Evolutionary conservation across 495 filamentous ascomycete species (phyloP), one percentile per base, ranked within the genome.

Genomic region (Neurospora pannonica): DNA sequence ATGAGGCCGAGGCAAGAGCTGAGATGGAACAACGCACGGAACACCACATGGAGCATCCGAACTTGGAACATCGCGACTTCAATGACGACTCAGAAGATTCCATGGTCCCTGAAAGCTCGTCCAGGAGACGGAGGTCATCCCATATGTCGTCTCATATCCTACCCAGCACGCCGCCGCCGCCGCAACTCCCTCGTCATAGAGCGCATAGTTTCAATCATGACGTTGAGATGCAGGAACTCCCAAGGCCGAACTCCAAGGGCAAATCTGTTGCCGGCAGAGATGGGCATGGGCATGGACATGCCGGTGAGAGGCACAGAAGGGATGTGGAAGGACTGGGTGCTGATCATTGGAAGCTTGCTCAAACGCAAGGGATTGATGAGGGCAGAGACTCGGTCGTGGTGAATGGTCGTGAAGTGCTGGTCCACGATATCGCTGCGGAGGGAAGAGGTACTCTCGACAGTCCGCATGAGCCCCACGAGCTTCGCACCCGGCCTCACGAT

Each of bases 171-270:
- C 77, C 77, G 36, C 67, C 74, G 34, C 38, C 74, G 24, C 73
- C 70, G 24, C 67, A 60, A 72, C n/a, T 75, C 62, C 72, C 76
- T 75, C 67, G 60, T 67, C 37, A 76, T 54, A 42, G 72, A n/a
- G 34, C 86, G 28, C 86, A 88, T 72, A 95, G 92, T 77, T 95
- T 95, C 85, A 97, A 97, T 77, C 92, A 97, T 76, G 94, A 97
- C 76, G 87, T 91, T 60, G 90, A 93, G 73, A 89, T 90, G 85
- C 89, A 92, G 74, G 89, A 90, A 77, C 85, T 84, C 70, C 83
- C 85, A 74, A 92, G 91, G 74, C 87, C 90, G 8, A 88, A 90
- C 40, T 73, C 72, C 31, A 89, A 78, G 73, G 69, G 70, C 79
- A 76, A 77, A 78, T 83, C 80, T 2, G 79, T 88, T 83, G 75